A percentile compares a stretch with the other conserved stretches of the same genome.
Evolutionary conservation across 352 stramenopile species (phyloP).

Genomic region (Phytophthora hybrid): DNA sequence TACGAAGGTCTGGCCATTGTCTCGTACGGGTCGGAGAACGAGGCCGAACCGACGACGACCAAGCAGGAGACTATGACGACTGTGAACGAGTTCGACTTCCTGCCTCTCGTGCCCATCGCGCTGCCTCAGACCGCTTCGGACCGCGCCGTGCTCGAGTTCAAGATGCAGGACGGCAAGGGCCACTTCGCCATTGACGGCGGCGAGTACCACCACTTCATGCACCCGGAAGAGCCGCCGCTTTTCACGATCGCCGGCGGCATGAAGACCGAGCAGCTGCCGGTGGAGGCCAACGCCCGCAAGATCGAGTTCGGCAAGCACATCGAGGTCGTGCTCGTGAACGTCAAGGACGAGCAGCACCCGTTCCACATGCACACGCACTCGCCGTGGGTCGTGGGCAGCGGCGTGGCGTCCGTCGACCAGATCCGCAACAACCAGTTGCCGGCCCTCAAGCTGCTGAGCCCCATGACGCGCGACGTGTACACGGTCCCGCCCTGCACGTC

Average conservation of each 20-base stretch:
- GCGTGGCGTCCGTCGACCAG: slow-evolving; percentile 31
- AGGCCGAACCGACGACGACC: slow-evolving; percentile 20
- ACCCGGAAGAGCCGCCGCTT: slow-evolving; percentile 29
- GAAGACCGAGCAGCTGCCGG: slow-evolving; percentile 30
- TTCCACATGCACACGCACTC: slow-evolving; percentile 53
- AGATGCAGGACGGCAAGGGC: slow-evolving; percentile 26
- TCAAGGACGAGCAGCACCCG: slow-evolving; percentile 45
- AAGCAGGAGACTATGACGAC: slow-evolving; percentile 12
- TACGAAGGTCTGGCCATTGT: slow-evolving; percentile 36
- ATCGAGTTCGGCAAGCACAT: slow-evolving; percentile 42
- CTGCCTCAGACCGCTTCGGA: slow-evolving; percentile 27
- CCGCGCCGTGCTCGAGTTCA: slow-evolving; percentile 36
- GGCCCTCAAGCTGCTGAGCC: slow-evolving; percentile 37
- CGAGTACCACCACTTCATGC: slow-evolving; percentile 30
- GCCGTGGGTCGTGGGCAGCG: slow-evolving; percentile 42
- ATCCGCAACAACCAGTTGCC: slow-evolving; percentile 29
- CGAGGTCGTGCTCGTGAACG: slow-evolving; percentile 47
- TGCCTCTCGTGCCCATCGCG: slow-evolving; percentile 13
- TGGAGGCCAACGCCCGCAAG: slow-evolving; percentile 22
- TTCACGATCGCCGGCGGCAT: slow-evolving; percentile 35
- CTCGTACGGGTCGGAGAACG: slow-evolving; percentile 4
- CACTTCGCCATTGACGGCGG: slow-evolving; percentile 39
- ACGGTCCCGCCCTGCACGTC: slow-evolving; percentile 38
- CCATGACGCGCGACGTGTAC: slow-evolving; percentile 44
- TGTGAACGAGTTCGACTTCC: slow-evolving; percentile 33